These are phyloP conservation scores for Ambrosia trifida DNA, from an alignment of 129 eudicot genomes.

Conservation along the genomic window DNA sequence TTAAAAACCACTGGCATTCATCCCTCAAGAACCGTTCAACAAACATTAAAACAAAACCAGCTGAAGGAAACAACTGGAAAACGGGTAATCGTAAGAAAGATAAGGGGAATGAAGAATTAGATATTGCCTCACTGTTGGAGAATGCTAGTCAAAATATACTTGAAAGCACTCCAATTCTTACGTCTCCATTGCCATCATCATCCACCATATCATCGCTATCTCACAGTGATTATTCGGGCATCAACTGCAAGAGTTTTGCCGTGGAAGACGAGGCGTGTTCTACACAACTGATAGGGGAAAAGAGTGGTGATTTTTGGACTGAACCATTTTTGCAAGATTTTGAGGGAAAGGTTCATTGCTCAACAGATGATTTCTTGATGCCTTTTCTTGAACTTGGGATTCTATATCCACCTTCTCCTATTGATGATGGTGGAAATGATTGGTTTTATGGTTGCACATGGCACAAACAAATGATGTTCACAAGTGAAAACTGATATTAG, in stretches of 20 bases:
- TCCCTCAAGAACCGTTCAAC: conserved; percentile 33
- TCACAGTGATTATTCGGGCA: not conserved
- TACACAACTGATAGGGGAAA: not conserved
- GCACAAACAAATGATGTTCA: not conserved
- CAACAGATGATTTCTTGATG: conserved; percentile 26
- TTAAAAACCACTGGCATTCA: conserved; percentile 37
- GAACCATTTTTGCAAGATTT: conserved; percentile 35
- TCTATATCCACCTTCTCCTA: conserved; percentile 20
- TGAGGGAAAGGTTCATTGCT: conserved; percentile 13
- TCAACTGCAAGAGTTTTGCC: not conserved
- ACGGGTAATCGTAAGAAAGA: conserved; percentile 11
- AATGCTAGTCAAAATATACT: conserved; percentile 21
- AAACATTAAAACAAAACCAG: not conserved
- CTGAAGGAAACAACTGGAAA: not conserved
- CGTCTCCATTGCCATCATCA: not conserved
- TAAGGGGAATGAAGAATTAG: not conserved
- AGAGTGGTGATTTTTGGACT: conserved; percentile 22
- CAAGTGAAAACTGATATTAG: not conserved
- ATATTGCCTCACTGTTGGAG: conserved; percentile 22
- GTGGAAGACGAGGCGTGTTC: conserved; percentile 31
- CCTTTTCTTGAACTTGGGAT: conserved; percentile 28
- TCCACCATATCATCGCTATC: conserved; percentile 15
- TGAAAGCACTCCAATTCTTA: conserved; percentile 22
- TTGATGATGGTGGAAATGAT: conserved; percentile 17
- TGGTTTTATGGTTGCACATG: conserved; percentile 18